Evolutionary conservation across 2,329 filamentous ascomycete genomes (phyloP), one percentile per base, ranked within the genome.

Genomic region (Colletotrichum destructivum): DNA sequence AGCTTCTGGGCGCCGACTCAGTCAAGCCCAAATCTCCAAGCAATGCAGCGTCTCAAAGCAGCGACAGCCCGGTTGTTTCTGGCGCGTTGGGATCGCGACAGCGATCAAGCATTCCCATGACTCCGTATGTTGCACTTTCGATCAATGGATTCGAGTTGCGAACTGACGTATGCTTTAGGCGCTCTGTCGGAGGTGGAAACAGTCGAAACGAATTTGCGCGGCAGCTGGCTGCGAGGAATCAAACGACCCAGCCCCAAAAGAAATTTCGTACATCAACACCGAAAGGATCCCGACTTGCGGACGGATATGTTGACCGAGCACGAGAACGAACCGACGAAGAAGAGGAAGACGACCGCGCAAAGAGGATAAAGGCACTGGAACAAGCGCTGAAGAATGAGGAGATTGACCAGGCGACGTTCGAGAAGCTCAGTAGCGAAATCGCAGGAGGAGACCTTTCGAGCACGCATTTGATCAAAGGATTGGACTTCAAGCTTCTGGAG

Each of bases 71-170:
- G 13, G 74, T 73, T 52, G 75, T 67, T 40, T 83, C 70, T 46
- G 63, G 84, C 60, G 83, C 90, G 5, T 86, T 97, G 68, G 95
- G 95, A 26, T 96, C 94, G 69, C 89, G 93, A 77, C 91, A 93
- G 82, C 90, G 91, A 75, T 89, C 93, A 44, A 96, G 90, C 81
- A 96, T 98, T 73, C 94, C 94, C 68, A 98, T 98, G 96, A 98
- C 96, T 59, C 96, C 96, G 92, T 95, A 87, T 77, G 91, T 86
- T 56, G 13, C 40, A 42, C 38, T 55, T 49, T 21, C 1, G 55
- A 16, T 52, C n/a, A 44, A 12, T 51, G 63, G 40, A 15, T 7
- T 13, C 31, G 18, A 13, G 4, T 15, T n/a, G 4, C 40, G 15
- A 23, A 7, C 77, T 82, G 65, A 82, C 75, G 55, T 66, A n/a